Percentiles rank a stretch among this genome's conserved stretches.
Conservation (phyloP, 306 rosid species). For the Fragaria vesca region DNA sequence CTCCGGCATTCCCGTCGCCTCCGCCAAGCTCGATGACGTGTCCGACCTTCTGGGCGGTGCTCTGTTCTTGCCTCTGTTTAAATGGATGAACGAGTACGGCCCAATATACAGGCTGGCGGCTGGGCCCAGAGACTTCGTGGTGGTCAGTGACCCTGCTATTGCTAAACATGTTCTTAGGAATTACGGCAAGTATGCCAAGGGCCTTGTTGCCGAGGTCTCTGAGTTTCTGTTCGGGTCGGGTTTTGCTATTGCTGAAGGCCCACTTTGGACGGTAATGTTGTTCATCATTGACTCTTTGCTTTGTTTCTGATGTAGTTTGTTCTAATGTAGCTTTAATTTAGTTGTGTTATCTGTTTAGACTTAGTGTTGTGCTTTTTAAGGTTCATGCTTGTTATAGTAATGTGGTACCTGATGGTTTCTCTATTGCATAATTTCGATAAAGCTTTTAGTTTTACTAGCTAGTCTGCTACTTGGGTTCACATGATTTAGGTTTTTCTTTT, state of each 20-base stretch:
- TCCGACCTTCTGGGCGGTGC: conserved; percentile 96
- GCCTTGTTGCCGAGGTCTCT: conserved; percentile 86
- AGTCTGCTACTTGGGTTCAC: not conserved
- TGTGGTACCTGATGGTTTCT: too few relatives aligned
- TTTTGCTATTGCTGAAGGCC: conserved; percentile 94
- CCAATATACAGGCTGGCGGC: conserved; percentile 84
- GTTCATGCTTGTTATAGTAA: not conserved
- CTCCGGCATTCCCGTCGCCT: conserved; percentile 74
- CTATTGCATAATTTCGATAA: not conserved
- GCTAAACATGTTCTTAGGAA: conserved; percentile 85
- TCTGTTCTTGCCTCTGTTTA: conserved; percentile 77
- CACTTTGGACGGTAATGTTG: conserved; percentile 84
- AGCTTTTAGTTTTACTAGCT: not conserved
- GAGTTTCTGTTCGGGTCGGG: conserved; percentile 88
- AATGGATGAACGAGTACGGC: conserved; percentile 87
- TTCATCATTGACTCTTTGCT: not conserved
- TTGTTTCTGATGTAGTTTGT: conserved; percentile 1
- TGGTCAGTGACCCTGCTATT: conserved; percentile 89
- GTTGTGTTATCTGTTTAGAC: not conserved
- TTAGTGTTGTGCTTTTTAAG: not conserved
- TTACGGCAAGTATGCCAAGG: conserved; percentile 71
- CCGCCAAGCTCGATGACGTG: conserved; percentile 82
- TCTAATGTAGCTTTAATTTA: not conserved
- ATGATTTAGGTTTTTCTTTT: not conserved
- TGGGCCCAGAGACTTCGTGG: conserved; percentile 88